phyloP scores from a whole-genome alignment of 805 yeast genomes.

The Sungouiella thailandica region DNA sequence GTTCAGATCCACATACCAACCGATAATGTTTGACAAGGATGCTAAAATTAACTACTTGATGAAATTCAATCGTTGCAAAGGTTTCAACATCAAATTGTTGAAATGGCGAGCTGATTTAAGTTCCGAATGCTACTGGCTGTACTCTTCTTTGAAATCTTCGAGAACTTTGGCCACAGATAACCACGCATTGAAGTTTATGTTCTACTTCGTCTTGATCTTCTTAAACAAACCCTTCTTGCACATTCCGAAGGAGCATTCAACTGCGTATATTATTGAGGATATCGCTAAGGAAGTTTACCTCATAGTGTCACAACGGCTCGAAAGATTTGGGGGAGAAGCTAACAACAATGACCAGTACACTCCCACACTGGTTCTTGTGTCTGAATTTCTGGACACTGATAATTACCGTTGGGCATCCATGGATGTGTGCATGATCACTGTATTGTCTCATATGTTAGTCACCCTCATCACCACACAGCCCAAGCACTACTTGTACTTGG shows the following conservation, averaged over 20 bases:
- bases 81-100: conserved; percentile 12
- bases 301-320: conserved; percentile 9
- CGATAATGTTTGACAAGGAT: conserved; percentile 12
- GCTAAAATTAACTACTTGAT: conserved; percentile 14
- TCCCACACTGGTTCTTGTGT: neutral
- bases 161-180: conserved; percentile 10
- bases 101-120: conserved; percentile 13
- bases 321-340: conserved; percentile 5
- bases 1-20: conserved; percentile 14
- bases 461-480: conserved; percentile 13
- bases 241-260: conserved; percentile 14
- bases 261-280: conserved; percentile 14
- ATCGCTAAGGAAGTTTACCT: conserved; percentile 12
- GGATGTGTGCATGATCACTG: conserved; percentile 13
- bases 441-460: conserved; percentile 11
- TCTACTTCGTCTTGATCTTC: conserved; percentile 12
- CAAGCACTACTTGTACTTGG: conserved; percentile 14
- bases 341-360: conserved; percentile 2
- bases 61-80: conserved; percentile 14
- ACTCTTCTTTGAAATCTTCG: conserved; percentile 9
- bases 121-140: conserved; percentile 13
- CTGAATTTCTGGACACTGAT: conserved; percentile 4
- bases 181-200: conserved; percentile 13
- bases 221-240: conserved; percentile 17
- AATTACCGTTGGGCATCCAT: conserved; percentile 10